Evolutionary conservation across 805 yeast species (phyloP).

Genomic region (Zygosaccharomyces kombuchaensis): DNA sequence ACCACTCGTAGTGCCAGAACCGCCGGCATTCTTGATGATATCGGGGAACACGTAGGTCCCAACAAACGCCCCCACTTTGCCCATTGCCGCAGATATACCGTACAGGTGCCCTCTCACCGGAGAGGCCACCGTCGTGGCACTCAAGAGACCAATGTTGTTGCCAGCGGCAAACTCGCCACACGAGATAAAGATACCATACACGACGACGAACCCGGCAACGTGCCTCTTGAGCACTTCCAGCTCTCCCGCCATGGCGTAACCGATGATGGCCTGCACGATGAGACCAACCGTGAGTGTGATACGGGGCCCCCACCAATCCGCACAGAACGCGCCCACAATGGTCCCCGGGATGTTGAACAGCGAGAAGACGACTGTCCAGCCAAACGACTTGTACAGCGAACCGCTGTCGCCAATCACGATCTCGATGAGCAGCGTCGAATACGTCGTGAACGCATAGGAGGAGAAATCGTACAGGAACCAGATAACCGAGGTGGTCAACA

Average conservation of each 20-base stretch:
- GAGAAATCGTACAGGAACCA: slow-evolving; percentile 94
- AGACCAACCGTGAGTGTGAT: slow-evolving; percentile 69
- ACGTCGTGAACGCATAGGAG: slow-evolving; percentile 81
- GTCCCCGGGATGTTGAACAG: slow-evolving; percentile 89
- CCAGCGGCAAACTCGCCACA: slow-evolving; percentile 95
- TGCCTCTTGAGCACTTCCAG: slow-evolving; percentile 52
- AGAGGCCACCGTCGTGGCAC: slow-evolving; percentile 81
- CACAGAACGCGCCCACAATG: slow-evolving; percentile 72
- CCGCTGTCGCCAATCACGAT: slow-evolving; percentile 53
- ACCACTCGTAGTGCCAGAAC: slow-evolving; percentile 49
- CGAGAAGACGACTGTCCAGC: slow-evolving; percentile 89
- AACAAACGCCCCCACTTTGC: slow-evolving; percentile 88
- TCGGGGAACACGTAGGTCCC: slow-evolving; percentile 88
- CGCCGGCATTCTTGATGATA: slow-evolving; percentile 58
- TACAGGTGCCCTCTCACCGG: slow-evolving; percentile 88
- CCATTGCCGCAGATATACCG: slow-evolving; percentile 86
- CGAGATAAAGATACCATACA: slow-evolving; percentile 81
- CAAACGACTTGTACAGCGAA: slow-evolving; percentile 69
- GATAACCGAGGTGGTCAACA: slow-evolving; percentile 62
- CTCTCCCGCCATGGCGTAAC: slow-evolving; percentile 76
- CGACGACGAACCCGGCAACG: slow-evolving; percentile 76
- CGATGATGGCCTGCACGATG: slow-evolving; percentile 67
- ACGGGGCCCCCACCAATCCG: slow-evolving; percentile 94
- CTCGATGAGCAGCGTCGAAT: slow-evolving; percentile 66
- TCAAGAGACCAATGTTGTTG: slow-evolving; percentile 82